Evolutionary conservation across 2,329 filamentous ascomycete species (phyloP), one percentile per base, ranked within the genome.

Genomic region (Aspergillus puulaauensis): DNA sequence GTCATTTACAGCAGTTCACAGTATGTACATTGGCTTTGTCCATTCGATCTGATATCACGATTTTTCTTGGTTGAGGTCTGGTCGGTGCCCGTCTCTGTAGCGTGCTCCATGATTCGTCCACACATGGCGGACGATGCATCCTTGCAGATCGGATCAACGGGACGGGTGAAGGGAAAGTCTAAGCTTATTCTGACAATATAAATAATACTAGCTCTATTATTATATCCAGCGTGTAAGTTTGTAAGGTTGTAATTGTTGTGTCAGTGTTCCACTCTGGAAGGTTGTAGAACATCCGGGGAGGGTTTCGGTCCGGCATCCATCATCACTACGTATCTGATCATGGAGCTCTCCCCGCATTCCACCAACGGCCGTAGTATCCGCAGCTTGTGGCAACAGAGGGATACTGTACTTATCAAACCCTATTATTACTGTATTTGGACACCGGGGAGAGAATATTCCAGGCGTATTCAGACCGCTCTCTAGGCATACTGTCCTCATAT

Each of bases 81-180:
- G 21, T 21, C 3, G 21, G 21, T 21, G 21, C 4, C 21, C 27
- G 9, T 9, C 27, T 31, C 27, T 37, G 35, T 9, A 17, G 24
- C 15, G 21, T 9, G 5, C n/a, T 7, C 27, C 14, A 24, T 56
- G 51, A 58, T 58, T 58, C 56, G 51, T 27, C 15, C n/a, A 45
- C 12, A 21, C 14, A 46, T 9, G 27, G 9, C 9, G 27, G 9
- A 31, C 27, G 23, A 54, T 39, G 33, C 40, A 54, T 51, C 51
- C 52, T 40, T 52, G 51, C 47, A 37, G 54, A 52, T 57, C 63
- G 63, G 63, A 56, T 58, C 57, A 64, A 52, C 61, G 63, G 62
- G 56, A 62, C 61, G 63, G 63, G 57, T 65, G 63, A 65, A 64
- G 48, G 63, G 63, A 59, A 58, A 48, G 49, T 46, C 46, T 46